Percentiles rank a stretch among this genome's conserved stretches.
phyloP scores from a whole-genome alignment of 371 early-diverging fungal genomes.

The Mucor mucedo region DNA sequence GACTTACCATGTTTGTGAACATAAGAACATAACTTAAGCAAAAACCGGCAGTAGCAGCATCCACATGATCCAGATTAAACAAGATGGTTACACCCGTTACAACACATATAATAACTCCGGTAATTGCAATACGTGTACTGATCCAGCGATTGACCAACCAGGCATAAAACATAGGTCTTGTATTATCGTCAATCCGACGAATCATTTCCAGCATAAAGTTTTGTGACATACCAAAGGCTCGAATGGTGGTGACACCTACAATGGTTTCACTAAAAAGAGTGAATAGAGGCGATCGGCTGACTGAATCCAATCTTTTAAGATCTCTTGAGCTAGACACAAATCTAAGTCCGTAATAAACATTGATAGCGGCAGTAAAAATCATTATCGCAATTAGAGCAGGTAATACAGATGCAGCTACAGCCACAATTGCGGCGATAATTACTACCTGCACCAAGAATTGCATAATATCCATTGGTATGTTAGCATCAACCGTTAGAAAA shows the following conservation, averaged over 20 bases:
- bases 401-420: constrained; percentile 55
- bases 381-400: constrained; percentile 54
- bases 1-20: constrained; percentile 57
- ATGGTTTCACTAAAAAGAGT: constrained; percentile 73
- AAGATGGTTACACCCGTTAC: constrained; percentile 56
- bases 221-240: constrained; percentile 73
- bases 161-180: constrained; percentile 68
- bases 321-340: constrained; percentile 73
- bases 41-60: constrained; percentile 78
- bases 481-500: constrained; percentile 49
- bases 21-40: constrained; percentile 70
- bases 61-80: constrained; percentile 47
- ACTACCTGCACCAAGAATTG: constrained; percentile 62
- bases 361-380: constrained; percentile 46
- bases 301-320: constrained; percentile 75
- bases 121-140: constrained; percentile 69
- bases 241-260: constrained; percentile 68
- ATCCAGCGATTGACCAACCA: constrained; percentile 88
- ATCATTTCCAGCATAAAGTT: constrained; percentile 60
- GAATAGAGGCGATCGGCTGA: constrained; percentile 72
- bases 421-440: constrained; percentile 58
- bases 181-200: constrained; percentile 59
- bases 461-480: constrained; percentile 44
- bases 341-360: constrained; percentile 48
- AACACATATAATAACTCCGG: constrained; percentile 68